Conservation (phyloP, 2,329 filamentous ascomycete species). For the Stemphylium beticola region DNA sequence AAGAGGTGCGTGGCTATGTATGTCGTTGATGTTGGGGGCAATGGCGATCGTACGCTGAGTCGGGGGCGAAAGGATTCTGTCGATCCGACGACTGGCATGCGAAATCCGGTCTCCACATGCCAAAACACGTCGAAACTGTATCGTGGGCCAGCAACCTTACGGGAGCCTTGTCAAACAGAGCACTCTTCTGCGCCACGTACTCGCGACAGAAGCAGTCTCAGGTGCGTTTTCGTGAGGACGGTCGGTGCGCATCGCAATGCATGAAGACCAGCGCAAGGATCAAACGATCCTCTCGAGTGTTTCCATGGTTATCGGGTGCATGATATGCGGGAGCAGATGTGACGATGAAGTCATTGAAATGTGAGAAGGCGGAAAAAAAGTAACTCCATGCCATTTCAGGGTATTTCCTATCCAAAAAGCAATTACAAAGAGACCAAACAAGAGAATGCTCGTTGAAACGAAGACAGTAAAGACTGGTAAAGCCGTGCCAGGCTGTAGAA, state of each 20-base stretch:
- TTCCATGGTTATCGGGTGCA: background rate
- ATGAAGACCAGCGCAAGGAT: background rate
- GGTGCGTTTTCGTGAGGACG: background rate
- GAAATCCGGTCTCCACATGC: background rate
- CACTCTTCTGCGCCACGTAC: background rate
- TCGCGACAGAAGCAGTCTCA: conserved; percentile 1
- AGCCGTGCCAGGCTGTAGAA: background rate
- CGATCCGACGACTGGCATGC: no score
- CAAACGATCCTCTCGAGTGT: background rate
- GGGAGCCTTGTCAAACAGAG: background rate
- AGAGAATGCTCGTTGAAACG: background rate
- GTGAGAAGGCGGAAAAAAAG: background rate
- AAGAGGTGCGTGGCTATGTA: no score
- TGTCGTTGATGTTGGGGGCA: no score
- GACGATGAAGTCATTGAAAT: background rate
- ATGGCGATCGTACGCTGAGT: no score
- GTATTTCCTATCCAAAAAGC: conserved; percentile 8
- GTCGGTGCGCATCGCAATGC: background rate
- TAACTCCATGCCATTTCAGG: conserved; percentile 3
- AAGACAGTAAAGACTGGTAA: background rate
- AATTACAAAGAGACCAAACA: background rate
- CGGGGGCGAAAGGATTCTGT: no score
- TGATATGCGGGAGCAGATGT: background rate
- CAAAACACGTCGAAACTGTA: background rate
- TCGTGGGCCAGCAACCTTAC: background rate